These are phyloP conservation scores for Gliomastix tumulicola DNA, from an alignment of 2,329 filamentous ascomycete species.

Conservation along the genomic window DNA sequence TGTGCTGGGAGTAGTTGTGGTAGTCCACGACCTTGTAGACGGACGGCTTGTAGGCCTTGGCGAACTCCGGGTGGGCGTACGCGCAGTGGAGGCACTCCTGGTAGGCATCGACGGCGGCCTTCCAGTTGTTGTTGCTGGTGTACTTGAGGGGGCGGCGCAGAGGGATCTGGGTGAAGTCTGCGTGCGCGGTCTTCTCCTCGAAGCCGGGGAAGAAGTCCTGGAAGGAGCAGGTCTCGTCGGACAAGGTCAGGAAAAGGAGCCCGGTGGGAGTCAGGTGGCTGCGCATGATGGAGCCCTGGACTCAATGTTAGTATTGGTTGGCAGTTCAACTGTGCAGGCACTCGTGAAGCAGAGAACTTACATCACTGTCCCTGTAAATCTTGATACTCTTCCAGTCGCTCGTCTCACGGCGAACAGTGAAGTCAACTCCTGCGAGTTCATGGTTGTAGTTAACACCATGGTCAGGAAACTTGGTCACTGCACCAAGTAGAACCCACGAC, in stretches of 20 bases:
- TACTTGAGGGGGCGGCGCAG: slow-evolving; percentile 46
- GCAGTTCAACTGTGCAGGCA: no score
- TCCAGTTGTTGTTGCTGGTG: slow-evolving; percentile 51
- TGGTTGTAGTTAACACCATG: neutral
- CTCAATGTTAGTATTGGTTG: neutral
- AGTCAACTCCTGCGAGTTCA: neutral
- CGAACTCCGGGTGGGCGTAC: slow-evolving; percentile 51
- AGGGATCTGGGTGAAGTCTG: slow-evolving; percentile 47
- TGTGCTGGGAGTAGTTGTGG: slow-evolving; percentile 47
- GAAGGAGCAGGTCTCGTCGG: slow-evolving; percentile 36
- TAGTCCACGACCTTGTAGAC: slow-evolving; percentile 48
- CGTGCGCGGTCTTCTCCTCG: slow-evolving; percentile 35
- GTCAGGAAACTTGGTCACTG: neutral
- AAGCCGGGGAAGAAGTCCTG: slow-evolving; percentile 46
- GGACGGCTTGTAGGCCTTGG: slow-evolving; percentile 44
- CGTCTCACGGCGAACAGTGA: neutral
- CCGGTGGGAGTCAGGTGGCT: slow-evolving; percentile 38
- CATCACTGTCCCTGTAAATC: no score
- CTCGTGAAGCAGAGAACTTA: no score
- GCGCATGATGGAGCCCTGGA: slow-evolving; percentile 8
- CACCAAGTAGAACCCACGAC: neutral
- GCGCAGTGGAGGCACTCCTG: slow-evolving; percentile 53
- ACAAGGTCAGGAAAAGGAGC: slow-evolving; percentile 43
- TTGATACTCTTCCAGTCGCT: neutral
- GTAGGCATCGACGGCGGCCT: slow-evolving; percentile 52